Base-by-base conservation (phyloP, 768 basidiomycete species). In the Pilatotrama ljubarskyi region DNA sequence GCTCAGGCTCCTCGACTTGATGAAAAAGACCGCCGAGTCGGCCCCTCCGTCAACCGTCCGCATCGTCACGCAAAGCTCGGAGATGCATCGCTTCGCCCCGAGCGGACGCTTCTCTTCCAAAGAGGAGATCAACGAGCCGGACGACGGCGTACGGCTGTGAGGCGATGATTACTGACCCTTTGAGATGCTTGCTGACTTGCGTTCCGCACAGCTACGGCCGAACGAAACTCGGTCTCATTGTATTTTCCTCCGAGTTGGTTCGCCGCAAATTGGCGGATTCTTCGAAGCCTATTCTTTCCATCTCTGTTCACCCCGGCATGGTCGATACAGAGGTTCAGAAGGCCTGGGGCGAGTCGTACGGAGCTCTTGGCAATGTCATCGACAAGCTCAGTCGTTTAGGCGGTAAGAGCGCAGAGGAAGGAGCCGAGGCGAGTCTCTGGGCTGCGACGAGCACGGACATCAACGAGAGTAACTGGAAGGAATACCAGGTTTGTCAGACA, bases 51-150 rank as follows among this genome's bases (percentile, higher is more conserved):
- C 65, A 8, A 61, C 65, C 10, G 68, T 70, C 7, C 69, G 70
- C 44, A 70, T 72, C 58, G 65, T 70, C 32, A 65, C 68, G 68
- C 70, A 72, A 52, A 68, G 65, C 24, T 70, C 69, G 10, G 69
- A 69, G 65, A 58, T 70, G 64, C 70, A 72, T 38, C 62, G 65
- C 15, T 22, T 66, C 25, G 59, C 70, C 0, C 68, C 69, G 0
- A 59, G 53, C 32, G 63, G 51, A 5, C 58, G 46, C 32, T 72
- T 72, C 55, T 17, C 47, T 1, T 65, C 62, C 0, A 72, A 70
- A 52, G 67, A 68, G 14, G 70, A 72, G 55, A 66, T 72, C 47
- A 68, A 69, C 29, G n/a, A 66, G 35, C 44, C 65, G n/a, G 53
- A 46, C 14, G 70, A 72, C 50, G 66, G 69, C 3, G 37, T 62